A percentile compares a stretch with the other conserved stretches of the same genome.
phyloP scores from a whole-genome alignment of 2,329 filamentous ascomycete species.

The Zymoseptoria brevis region DNA sequence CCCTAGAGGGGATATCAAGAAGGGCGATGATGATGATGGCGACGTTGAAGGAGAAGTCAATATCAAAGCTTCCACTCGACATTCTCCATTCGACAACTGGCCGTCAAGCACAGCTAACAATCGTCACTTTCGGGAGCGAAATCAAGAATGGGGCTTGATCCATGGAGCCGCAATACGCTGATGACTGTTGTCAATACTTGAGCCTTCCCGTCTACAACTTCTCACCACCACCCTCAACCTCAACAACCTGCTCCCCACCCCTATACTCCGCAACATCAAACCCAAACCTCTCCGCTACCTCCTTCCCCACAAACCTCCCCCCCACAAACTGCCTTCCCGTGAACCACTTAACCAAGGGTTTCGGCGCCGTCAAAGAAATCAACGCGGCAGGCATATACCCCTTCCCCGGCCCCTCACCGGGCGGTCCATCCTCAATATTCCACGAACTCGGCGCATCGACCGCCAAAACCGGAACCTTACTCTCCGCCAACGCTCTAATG shows the following conservation, averaged over 20 bases:
- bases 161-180: too few species aligned
- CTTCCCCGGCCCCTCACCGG: slow-evolving; percentile 65
- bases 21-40: too few species aligned
- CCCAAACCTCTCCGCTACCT: slow-evolving; percentile 75
- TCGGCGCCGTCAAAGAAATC: slow-evolving; percentile 86
- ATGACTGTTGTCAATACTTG: too few species aligned
- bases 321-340: slow-evolving; percentile 85
- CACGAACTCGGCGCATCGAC: slow-evolving; percentile 93
- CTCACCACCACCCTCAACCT: slow-evolving; percentile 47
- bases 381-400: slow-evolving; percentile 72
- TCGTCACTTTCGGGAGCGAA: too few species aligned
- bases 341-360: slow-evolving; percentile 79
- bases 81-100: too few species aligned
- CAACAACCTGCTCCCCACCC: slow-evolving; percentile 82
- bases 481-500: slow-evolving; percentile 67
- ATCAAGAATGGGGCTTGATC: too few species aligned
- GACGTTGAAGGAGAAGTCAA: too few species aligned
- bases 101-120: too few species aligned
- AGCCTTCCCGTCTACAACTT: not conserved
- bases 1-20: not conserved
- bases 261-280: slow-evolving; percentile 76
- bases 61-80: too few species aligned
- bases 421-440: slow-evolving; percentile 84
- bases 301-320: slow-evolving; percentile 74
- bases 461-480: slow-evolving; percentile 68